A percentile compares a stretch with the other conserved stretches of the same genome.
Conservation (phyloP, 225 moss, liverwort and hornwort species). For the Physcomitrium patens region DNA sequence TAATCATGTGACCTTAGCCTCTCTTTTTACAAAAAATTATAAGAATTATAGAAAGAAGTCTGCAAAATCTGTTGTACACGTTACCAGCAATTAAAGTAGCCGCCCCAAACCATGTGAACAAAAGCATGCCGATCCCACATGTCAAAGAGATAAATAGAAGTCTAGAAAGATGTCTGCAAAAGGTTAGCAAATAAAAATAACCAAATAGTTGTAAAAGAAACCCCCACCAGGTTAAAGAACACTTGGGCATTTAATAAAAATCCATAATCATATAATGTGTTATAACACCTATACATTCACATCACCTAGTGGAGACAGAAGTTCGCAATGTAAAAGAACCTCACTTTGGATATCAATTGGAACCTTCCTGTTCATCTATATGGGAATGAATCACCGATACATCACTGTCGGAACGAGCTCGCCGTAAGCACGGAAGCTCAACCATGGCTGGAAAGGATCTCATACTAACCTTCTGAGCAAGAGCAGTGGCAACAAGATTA, state of each 20-base stretch:
- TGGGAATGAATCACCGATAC: too few species aligned
- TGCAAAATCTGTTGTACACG: slow-evolving; percentile 13
- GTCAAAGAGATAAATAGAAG: slow-evolving; percentile 84
- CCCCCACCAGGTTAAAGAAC: not conserved
- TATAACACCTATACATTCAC: slow-evolving; percentile 13
- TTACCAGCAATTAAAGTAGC: slow-evolving; percentile 75
- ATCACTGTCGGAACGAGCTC: not conserved
- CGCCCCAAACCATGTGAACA: slow-evolving; percentile 57
- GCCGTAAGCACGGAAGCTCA: not conserved
- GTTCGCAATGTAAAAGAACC: slow-evolving; percentile 11
- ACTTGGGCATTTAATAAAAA: slow-evolving; percentile 8
- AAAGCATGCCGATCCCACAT: slow-evolving; percentile 77
- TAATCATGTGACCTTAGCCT: not conserved
- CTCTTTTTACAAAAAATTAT: not conserved
- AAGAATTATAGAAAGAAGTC: not conserved
- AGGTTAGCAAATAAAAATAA: slow-evolving; percentile 15
- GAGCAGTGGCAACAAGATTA: slow-evolving; percentile 84
- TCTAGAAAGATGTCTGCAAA: slow-evolving; percentile 83
- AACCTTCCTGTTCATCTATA: not conserved
- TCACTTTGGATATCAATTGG: not conserved
- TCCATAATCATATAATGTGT: not conserved
- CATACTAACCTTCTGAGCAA: slow-evolving; percentile 75
- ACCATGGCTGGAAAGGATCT: not conserved
- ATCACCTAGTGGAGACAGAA: not conserved
- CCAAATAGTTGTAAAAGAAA: slow-evolving; percentile 17